Conservation (phyloP, 2,329 filamentous ascomycete genomes). For the Microdochium paspali region DNA sequence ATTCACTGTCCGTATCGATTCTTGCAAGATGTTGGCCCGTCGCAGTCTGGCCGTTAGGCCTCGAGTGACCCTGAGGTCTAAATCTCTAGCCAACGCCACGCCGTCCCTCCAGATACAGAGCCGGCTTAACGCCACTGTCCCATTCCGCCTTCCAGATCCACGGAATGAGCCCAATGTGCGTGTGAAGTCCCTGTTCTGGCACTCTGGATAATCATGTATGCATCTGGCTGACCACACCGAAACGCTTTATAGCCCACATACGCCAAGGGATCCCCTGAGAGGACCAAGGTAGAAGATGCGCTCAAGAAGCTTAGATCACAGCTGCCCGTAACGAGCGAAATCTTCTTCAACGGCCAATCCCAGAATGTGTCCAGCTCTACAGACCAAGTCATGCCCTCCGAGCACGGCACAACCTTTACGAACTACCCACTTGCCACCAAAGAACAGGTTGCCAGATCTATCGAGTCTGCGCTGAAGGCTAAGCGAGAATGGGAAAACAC, state of each 20-base stretch:
- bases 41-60: background rate
- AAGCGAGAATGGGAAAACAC: slow-evolving; percentile 22
- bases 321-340: slow-evolving; percentile 20
- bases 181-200: background rate
- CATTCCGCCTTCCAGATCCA: slow-evolving; percentile 19
- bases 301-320: slow-evolving; percentile 17
- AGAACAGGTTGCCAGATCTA: slow-evolving; percentile 19
- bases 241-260: slow-evolving; percentile 16
- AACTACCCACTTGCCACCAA: slow-evolving; percentile 21
- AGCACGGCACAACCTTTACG: slow-evolving; percentile 23
- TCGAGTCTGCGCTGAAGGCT: slow-evolving; percentile 19
- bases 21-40: too few species aligned
- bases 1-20: too few species aligned
- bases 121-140: slow-evolving; percentile 12
- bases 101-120: background rate
- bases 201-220: background rate
- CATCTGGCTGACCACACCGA: too few species aligned
- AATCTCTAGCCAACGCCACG: background rate
- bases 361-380: slow-evolving; percentile 15
- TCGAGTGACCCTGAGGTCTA: background rate
- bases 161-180: slow-evolving; percentile 23
- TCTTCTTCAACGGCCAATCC: slow-evolving; percentile 19
- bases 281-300: slow-evolving; percentile 17
- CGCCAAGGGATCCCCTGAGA: slow-evolving; percentile 18
- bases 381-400: slow-evolving; percentile 23